phyloP scores from a whole-genome alignment of 2,329 filamentous ascomycete genomes.

The Fusarium agapanthi region DNA sequence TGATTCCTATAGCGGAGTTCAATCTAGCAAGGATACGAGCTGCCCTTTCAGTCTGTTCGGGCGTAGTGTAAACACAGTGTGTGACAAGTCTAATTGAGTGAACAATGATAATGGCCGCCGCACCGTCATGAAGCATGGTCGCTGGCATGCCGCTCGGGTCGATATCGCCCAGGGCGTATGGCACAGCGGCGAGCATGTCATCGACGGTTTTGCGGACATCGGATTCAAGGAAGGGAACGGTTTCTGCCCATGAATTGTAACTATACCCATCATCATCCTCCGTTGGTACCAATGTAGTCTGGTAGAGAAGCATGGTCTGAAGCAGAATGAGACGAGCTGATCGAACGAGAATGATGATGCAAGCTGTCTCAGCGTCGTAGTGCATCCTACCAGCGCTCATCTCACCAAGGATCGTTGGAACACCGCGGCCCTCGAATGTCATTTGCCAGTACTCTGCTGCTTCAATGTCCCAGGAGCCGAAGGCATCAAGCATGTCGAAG shows the following conservation, averaged over 20 bases:
- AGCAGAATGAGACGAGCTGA: conserved; percentile 45
- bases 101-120: conserved; percentile 44
- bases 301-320: conserved; percentile 42
- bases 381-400: conserved; percentile 27
- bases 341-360: conserved; percentile 45
- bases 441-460: conserved; percentile 44
- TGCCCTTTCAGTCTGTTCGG: conserved; percentile 36
- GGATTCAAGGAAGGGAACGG: conserved; percentile 28
- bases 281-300: conserved; percentile 17
- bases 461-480: conserved; percentile 44
- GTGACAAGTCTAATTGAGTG: conserved; percentile 45
- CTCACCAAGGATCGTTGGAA: conserved; percentile 42
- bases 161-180: conserved; percentile 46
- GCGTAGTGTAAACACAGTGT: conserved; percentile 42
- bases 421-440: conserved; percentile 42
- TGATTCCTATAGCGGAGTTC: conserved; percentile 43
- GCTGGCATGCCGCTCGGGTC: conserved; percentile 33
- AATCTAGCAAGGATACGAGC: conserved; percentile 38
- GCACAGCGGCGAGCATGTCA: conserved; percentile 45
- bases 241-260: conserved; percentile 26
- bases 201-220: conserved; percentile 42
- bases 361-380: conserved; percentile 46
- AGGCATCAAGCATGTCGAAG: conserved; percentile 44
- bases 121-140: conserved; percentile 42
- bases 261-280: neutral